These are phyloP conservation scores for Poa pratensis DNA, from an alignment of 176 grass and related monocot genomes.

Conservation along the genomic window DNA sequence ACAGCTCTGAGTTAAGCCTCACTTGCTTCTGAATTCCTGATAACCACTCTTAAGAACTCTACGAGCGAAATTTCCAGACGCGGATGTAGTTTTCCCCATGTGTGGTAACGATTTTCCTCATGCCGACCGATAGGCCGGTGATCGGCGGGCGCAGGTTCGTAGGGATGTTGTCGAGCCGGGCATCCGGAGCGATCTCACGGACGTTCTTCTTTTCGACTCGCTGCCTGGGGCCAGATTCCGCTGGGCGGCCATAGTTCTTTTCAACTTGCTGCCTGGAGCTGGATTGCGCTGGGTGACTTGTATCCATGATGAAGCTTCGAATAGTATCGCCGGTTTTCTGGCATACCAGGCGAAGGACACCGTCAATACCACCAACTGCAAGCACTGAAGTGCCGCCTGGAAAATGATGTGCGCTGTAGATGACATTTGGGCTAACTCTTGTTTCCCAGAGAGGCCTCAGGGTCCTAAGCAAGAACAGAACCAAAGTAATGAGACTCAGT, in stretches of 20 bases:
- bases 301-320: conserved; percentile 50
- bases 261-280: conserved; percentile 42
- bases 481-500: background rate
- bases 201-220: conserved; percentile 65
- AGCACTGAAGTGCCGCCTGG: conserved; percentile 55
- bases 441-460: conserved; percentile 83
- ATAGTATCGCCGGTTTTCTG: conserved; percentile 70
- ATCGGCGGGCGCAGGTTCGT: conserved; percentile 65
- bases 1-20: background rate
- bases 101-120: conserved; percentile 90
- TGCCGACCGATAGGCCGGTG: conserved; percentile 63
- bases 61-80: conserved; percentile 62
- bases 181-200: conserved; percentile 45
- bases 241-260: conserved; percentile 50
- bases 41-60: background rate
- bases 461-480: conserved; percentile 60
- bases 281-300: conserved; percentile 15
- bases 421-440: conserved; percentile 88
- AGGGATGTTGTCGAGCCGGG: conserved; percentile 55
- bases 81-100: conserved; percentile 81
- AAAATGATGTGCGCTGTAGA: conserved; percentile 75
- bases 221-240: conserved; percentile 10
- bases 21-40: background rate
- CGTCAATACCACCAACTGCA: conserved; percentile 76
- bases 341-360: conserved; percentile 76